A percentile compares a stretch with the other conserved stretches of the same genome.
These are phyloP conservation scores for Cudoniella acicularis DNA, from an alignment of 495 filamentous ascomycete genomes.

Conservation along the genomic window DNA sequence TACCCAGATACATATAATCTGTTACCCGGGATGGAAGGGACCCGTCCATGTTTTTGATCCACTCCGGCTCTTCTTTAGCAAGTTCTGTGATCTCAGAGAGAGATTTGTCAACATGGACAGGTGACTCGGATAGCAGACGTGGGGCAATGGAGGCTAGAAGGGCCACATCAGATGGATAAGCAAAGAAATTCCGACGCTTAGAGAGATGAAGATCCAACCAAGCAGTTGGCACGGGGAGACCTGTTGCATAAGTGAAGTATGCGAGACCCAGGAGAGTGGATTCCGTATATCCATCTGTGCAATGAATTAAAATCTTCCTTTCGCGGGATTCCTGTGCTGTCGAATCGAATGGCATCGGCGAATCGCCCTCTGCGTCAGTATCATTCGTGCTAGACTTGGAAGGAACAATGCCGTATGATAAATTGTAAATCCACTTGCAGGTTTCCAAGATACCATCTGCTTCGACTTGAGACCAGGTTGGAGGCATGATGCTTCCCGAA, in stretches of 20 bases:
- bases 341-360: conserved; percentile 23
- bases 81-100: conserved; percentile 42
- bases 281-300: conserved; percentile 94
- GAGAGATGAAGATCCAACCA: conserved; percentile 82
- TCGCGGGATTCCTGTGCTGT: conserved; percentile 8
- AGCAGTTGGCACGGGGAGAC: conserved; percentile 72
- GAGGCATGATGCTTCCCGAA: conserved; percentile 82
- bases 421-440: conserved; percentile 82
- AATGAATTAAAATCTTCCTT: conserved; percentile 81
- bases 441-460: conserved; percentile 79
- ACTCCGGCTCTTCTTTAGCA: conserved; percentile 58
- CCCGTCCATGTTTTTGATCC: conserved; percentile 83
- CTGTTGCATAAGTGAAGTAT: conserved; percentile 87
- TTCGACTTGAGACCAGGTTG: conserved; percentile 73
- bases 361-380: conserved; percentile 57
- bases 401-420: conserved; percentile 57
- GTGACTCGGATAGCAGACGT: conserved; percentile 57
- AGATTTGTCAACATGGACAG: conserved; percentile 32
- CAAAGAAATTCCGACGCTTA: conserved; percentile 89
- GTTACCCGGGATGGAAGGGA: conserved; percentile 84
- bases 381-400: conserved; percentile 31
- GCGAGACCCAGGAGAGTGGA: conserved; percentile 81
- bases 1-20: conserved; percentile 95
- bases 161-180: conserved; percentile 84
- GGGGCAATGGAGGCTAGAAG: conserved; percentile 71